Conservation (phyloP, 192 early-diverging fungal genomes). For the Linnemannia zychae region DNA sequence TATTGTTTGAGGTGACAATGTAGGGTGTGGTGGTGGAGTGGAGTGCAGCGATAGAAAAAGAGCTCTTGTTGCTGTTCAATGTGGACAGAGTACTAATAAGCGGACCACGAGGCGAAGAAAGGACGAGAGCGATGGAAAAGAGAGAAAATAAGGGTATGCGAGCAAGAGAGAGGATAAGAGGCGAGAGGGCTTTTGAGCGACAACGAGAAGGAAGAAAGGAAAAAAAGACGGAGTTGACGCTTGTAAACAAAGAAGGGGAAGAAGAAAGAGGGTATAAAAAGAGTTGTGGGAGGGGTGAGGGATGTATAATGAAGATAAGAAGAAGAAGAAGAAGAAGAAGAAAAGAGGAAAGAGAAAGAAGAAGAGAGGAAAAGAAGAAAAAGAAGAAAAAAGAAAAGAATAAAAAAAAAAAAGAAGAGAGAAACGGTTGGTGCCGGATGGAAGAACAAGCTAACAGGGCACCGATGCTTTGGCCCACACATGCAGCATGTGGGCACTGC, state of each 20-base stretch:
- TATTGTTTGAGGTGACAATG: neutral
- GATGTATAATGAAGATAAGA: neutral
- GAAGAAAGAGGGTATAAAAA: neutral
- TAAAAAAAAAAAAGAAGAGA: neutral
- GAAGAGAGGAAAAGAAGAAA: neutral
- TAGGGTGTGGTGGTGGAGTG: neutral
- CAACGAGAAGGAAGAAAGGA: neutral
- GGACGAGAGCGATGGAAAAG: neutral
- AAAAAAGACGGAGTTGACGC: neutral
- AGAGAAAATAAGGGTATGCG: neutral
- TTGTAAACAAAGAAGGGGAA: neutral
- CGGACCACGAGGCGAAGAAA: neutral
- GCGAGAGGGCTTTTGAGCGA: neutral
- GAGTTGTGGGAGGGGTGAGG: neutral
- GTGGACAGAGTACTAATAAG: neutral
- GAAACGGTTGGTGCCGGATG: neutral
- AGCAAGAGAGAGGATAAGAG: neutral
- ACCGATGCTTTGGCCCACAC: too few species aligned
- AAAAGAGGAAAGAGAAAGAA: neutral
- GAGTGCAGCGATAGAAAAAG: neutral
- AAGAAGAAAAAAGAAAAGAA: neutral
- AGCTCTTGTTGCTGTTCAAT: neutral
- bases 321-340: neutral
- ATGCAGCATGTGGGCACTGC: neutral
- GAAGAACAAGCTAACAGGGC: neutral